Evolutionary conservation across 768 basidiomycete genomes (phyloP).

Genomic region (Pleurotus eryngii): DNA sequence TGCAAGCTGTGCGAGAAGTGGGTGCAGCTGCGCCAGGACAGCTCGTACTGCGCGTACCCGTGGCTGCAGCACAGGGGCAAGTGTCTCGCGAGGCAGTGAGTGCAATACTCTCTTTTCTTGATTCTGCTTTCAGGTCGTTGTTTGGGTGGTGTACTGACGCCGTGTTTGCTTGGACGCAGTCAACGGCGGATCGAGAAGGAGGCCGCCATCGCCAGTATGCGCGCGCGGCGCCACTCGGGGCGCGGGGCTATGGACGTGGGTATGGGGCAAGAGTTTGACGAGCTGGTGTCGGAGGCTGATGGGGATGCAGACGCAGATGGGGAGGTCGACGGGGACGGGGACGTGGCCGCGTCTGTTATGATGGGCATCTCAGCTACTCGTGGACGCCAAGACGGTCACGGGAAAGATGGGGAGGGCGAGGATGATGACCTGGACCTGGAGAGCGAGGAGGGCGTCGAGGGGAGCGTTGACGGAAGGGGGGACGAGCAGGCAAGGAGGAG

Average conservation of each 20-base stretch:
- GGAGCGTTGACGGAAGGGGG: slow-evolving; percentile 14
- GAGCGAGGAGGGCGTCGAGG: slow-evolving; percentile 8
- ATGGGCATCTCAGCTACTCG: too few relatives aligned
- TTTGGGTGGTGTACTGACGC: slow-evolving; percentile 36
- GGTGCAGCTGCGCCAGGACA: slow-evolving; percentile 80
- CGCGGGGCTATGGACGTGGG: not conserved
- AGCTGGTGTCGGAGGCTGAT: slow-evolving; percentile 24
- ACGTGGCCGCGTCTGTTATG: too few relatives aligned
- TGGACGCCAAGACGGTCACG: too few relatives aligned
- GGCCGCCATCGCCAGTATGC: slow-evolving; percentile 46
- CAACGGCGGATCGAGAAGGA: slow-evolving; percentile 56
- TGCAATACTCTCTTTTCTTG: slow-evolving; percentile 11
- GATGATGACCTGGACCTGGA: slow-evolving; percentile 5
- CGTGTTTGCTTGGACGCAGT: slow-evolving; percentile 26
- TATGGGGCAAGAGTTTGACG: slow-evolving; percentile 22
- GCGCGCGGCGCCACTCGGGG: slow-evolving; percentile 24
- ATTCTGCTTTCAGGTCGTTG: too few relatives aligned
- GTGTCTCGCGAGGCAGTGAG: slow-evolving; percentile 70
- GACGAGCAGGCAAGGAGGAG: slow-evolving; percentile 16
- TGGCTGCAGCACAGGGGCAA: slow-evolving; percentile 79
- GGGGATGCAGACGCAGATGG: slow-evolving; percentile 2
- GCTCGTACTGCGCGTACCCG: slow-evolving; percentile 76
- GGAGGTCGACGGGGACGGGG: not conserved
- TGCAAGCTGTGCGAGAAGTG: slow-evolving; percentile 76
- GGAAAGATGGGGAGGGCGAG: not conserved